A percentile compares a stretch with the other conserved stretches of the same genome.
Conservation (phyloP, 2,329 filamentous ascomycete species). For the Aaosphaeria arxii region DNA sequence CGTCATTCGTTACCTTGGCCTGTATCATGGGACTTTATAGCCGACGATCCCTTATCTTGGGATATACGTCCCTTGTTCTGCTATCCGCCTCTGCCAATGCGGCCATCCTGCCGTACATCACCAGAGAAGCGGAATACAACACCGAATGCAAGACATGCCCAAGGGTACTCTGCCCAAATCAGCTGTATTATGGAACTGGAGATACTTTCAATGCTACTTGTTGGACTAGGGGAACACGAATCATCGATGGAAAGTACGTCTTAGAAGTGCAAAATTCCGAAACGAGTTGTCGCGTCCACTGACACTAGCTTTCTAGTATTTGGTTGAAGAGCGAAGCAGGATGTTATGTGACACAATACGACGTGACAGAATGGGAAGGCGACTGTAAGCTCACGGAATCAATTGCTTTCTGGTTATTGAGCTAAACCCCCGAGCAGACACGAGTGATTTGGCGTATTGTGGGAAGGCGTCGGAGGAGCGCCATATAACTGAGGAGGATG, state of each 20-base stretch:
- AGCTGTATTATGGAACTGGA: conserved; percentile 11
- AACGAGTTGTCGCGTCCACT: background rate
- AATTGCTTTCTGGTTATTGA: background rate
- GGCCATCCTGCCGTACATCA: conserved; percentile 14
- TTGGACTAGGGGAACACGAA: conserved; percentile 27
- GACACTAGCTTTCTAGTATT: conserved; percentile 6
- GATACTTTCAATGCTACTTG: conserved; percentile 24
- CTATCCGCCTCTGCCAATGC: background rate
- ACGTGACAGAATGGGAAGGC: conserved; percentile 20
- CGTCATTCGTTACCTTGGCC: too few relatives aligned
- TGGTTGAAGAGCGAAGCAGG: conserved; percentile 25
- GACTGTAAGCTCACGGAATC: conserved; percentile 14
- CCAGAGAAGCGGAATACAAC: conserved; percentile 16
- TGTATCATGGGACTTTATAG: background rate
- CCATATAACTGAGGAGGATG: conserved; percentile 18
- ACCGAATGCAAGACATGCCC: conserved; percentile 33
- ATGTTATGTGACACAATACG: conserved; percentile 30
- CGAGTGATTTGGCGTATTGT: conserved; percentile 22
- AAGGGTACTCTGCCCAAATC: conserved; percentile 24
- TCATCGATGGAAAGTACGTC: conserved; percentile 18
- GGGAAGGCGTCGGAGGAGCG: conserved; percentile 21
- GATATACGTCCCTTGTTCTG: conserved; percentile 2
- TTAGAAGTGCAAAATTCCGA: background rate
- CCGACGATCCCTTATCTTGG: background rate
- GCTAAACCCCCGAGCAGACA: conserved; percentile 10